Evolutionary conservation across 176 grass and related monocot species (phyloP).

Genomic region (Ananas comosus): DNA sequence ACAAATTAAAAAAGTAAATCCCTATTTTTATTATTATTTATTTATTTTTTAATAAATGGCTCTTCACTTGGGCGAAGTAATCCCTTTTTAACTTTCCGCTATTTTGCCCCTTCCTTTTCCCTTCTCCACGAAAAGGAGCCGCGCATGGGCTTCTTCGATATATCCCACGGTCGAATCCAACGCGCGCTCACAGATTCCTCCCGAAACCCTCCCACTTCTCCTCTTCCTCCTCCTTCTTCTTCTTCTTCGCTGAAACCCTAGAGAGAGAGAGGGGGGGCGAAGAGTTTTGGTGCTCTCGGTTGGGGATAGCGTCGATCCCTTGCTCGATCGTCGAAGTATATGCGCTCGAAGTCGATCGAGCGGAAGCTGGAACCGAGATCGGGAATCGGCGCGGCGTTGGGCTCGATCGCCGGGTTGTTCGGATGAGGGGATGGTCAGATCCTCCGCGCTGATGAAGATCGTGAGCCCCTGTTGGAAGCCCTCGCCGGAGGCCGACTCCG

Average conservation of each 20-base stretch:
- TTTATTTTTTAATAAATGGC: background rate
- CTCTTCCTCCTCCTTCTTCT: constrained; percentile 2
- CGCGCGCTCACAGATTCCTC: constrained; percentile 9
- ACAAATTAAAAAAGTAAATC: too few relatives aligned
- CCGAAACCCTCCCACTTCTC: background rate
- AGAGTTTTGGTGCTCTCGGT: too few relatives aligned
- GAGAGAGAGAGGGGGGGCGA: background rate
- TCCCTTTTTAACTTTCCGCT: constrained; percentile 13
- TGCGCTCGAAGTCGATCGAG: background rate
- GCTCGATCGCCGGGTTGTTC: background rate
- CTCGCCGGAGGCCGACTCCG: constrained; percentile 8
- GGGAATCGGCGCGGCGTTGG: background rate
- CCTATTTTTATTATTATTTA: background rate
- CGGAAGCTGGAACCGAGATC: background rate
- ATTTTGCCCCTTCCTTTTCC: background rate
- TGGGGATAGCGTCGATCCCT: too few relatives aligned
- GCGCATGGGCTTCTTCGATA: constrained; percentile 20
- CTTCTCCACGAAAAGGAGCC: background rate
- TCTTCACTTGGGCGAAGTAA: constrained; percentile 1
- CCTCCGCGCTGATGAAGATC: constrained; percentile 29
- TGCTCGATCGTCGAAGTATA: too few relatives aligned
- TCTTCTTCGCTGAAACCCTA: background rate
- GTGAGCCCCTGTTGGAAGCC: constrained; percentile 46
- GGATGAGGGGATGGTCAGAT: constrained; percentile 9
- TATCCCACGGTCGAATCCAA: constrained; percentile 17